Conservation (phyloP, 2,329 filamentous ascomycete genomes). For the Penicillium brasilianum region DNA sequence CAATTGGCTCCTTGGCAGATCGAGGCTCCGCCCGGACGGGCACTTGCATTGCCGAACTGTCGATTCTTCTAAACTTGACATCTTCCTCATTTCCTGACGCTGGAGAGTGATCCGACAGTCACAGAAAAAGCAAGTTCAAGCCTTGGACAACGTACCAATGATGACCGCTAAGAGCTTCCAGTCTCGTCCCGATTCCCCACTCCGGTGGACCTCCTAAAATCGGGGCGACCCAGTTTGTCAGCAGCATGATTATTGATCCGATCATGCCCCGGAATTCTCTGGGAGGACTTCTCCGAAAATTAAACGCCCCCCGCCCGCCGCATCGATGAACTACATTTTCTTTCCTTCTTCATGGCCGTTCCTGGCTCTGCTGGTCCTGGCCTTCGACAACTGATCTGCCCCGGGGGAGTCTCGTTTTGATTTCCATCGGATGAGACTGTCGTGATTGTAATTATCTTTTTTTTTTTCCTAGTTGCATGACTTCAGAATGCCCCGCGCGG, state of each 20-base stretch:
- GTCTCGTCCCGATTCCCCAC: constrained; percentile 15
- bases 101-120: not conserved
- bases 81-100: not conserved
- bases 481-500: constrained; percentile 41
- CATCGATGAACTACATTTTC: not conserved
- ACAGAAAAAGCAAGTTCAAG: not conserved
- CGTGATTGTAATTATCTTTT: not conserved
- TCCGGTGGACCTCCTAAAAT: not conserved
- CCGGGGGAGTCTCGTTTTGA: not conserved
- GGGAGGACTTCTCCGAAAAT: constrained; percentile 2
- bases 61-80: not conserved
- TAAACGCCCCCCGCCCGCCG: not conserved
- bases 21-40: not conserved
- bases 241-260: constrained; percentile 38
- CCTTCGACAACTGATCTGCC: not conserved
- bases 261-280: constrained; percentile 13
- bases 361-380: constrained; percentile 15
- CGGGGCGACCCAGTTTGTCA: no score
- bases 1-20: not conserved
- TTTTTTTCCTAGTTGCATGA: constrained; percentile 29
- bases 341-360: constrained; percentile 31
- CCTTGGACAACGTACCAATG: not conserved
- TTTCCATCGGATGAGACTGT: constrained; percentile 11
- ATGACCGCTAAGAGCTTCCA: not conserved
- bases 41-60: not conserved